Percentiles rank a stretch among this genome's conserved stretches.
These are phyloP conservation scores for Lupinus albus DNA, from an alignment of 306 rosid species.

Conservation along the genomic window DNA sequence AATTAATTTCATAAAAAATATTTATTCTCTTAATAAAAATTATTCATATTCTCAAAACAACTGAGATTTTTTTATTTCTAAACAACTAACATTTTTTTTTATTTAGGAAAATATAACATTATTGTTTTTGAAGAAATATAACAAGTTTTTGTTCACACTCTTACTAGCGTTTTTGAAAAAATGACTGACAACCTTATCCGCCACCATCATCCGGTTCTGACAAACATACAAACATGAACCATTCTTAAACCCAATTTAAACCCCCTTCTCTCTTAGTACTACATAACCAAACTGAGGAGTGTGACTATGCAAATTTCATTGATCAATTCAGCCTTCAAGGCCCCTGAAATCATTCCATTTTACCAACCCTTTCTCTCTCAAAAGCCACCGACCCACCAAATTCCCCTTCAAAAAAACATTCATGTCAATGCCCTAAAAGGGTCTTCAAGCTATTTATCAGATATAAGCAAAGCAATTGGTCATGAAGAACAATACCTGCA, in stretches of 20 bases:
- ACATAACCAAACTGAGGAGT: neutral
- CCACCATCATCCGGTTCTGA: neutral
- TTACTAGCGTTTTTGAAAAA: too few relatives aligned
- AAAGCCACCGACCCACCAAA: slow-evolving; percentile 41
- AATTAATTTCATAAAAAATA: too few relatives aligned
- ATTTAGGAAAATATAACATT: too few relatives aligned
- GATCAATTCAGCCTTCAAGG: slow-evolving; percentile 49
- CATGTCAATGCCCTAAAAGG: slow-evolving; percentile 55
- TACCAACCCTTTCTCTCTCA: slow-evolving; percentile 52
- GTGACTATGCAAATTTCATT: slow-evolving; percentile 60
- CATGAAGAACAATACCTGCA: slow-evolving; percentile 83
- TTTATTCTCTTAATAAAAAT: too few relatives aligned
- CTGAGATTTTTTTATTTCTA: too few relatives aligned
- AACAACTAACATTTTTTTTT: too few relatives aligned
- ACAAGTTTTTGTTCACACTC: too few relatives aligned
- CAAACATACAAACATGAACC: slow-evolving; percentile 24
- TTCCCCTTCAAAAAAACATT: slow-evolving; percentile 41
- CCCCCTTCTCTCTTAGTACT: too few relatives aligned
- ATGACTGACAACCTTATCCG: neutral
- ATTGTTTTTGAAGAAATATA: too few relatives aligned
- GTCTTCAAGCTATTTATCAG: slow-evolving; percentile 66
- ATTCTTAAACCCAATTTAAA: slow-evolving; percentile 28
- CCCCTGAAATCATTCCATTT: slow-evolving; percentile 51
- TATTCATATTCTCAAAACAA: too few relatives aligned
- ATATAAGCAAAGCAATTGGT: slow-evolving; percentile 66